A percentile compares a stretch with the other conserved stretches of the same genome.
Evolutionary conservation across 129 eudicot species (phyloP).

Genomic region (Apium graveolens): DNA sequence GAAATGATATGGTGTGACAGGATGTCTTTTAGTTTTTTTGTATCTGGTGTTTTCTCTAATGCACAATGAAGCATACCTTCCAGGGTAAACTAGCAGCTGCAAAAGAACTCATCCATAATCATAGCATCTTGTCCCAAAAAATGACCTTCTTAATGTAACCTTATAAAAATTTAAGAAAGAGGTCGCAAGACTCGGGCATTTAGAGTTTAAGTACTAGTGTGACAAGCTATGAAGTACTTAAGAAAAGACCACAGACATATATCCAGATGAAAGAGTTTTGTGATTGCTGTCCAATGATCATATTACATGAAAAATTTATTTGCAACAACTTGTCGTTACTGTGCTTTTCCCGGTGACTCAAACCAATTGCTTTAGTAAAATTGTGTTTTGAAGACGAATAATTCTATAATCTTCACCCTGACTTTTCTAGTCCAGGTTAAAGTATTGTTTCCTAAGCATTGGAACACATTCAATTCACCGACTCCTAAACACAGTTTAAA

Average conservation of each 20-base stretch:
- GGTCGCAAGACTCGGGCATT: neutral
- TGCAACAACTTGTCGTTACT: neutral
- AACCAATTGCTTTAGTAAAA: neutral
- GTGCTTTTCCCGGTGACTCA: neutral
- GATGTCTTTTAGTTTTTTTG: neutral
- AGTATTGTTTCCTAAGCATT: neutral
- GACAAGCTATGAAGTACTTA: neutral
- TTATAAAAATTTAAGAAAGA: too few relatives aligned
- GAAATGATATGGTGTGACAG: neutral
- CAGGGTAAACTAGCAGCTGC: neutral
- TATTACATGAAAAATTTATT: neutral
- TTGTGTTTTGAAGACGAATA: neutral
- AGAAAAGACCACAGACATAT: neutral
- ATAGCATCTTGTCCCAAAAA: neutral
- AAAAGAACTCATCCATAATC: too few relatives aligned
- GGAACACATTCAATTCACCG: neutral
- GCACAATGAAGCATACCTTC: neutral
- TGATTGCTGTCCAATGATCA: too few relatives aligned
- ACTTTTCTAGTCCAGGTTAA: neutral
- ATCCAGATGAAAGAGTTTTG: neutral
- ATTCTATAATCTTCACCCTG: neutral
- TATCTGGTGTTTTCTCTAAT: neutral
- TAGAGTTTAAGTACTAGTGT: neutral
- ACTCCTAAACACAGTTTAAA: too few relatives aligned
- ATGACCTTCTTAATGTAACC: neutral